Evolutionary conservation across 768 basidiomycete species (phyloP), one percentile per base, ranked within the genome.

Genomic region (Fistulinella prunicolor): DNA sequence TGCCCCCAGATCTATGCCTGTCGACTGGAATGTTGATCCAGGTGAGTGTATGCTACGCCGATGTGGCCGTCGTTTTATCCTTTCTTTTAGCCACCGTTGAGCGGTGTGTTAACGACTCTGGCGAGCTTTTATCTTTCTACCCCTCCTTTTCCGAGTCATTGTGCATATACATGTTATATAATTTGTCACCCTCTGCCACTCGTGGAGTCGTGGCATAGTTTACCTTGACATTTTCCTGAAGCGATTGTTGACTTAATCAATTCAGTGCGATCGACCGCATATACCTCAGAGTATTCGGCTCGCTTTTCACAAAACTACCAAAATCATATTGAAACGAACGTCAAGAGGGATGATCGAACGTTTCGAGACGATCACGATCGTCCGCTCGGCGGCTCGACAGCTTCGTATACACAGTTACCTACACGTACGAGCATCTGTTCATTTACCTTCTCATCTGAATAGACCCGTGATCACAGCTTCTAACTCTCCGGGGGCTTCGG

Each of bases 21-120:
- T 35, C 17, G 21, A 52, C 32, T 54, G 59, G 59, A 49, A 23
- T 39, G 1, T n/a, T 4, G 9, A 46, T 43, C 13, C 45, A 13
- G n/a, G 62, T 53, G 20, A 41, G 55, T 44, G 4, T 30, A 21
- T 20, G 3, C 21, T 34, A n/a, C n/a, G 23, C 23, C 49, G 26
- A 17, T 16, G 3, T 38, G 17, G 12, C 22, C 6, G 21, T 4
- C 14, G 32, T 34, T 34, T 34, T 9, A 34, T 16, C 14, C 14
- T 34, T 16, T 38, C 22, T 45, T 34, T n/a, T 16, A 62, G 60
- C 24, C 14, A 24, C n/a, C 2, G 32, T 7, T 8, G 43, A n/a
- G 4, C 6, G 20, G 6, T 47, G 28, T 22, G 9, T 23, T 12
- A 17, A 7, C 19, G 23, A 21, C 38, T 26, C 30, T 10, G 16